Base-by-base conservation (phyloP, 2,329 filamentous ascomycete species). In the Fusarium sulawesiense region DNA sequence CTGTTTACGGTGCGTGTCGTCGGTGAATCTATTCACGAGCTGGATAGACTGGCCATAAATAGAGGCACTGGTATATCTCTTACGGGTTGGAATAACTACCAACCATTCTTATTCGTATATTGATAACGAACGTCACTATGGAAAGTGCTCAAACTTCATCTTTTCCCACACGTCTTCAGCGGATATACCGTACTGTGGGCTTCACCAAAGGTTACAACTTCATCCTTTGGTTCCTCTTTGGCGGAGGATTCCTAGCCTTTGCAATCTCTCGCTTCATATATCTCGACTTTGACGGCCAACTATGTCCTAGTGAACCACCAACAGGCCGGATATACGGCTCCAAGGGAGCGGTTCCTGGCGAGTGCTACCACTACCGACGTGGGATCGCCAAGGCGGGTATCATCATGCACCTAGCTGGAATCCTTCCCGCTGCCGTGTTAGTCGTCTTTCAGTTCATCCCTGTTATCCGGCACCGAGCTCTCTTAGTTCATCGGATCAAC, bases 171-270 rank as follows among this genome's bases (percentile, higher is more conserved):
- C 48, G 20, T 18, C 34, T 64, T 4, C 53, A 42, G 9, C 58
- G 58, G 7, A 49, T 85, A 20, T 85, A 84, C 72, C 77, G 79
- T 45, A 78, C 81, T 4, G 61, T 89, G 27, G 88, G 88, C 50
- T 90, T 90, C 78, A 76, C 78, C 4, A 86, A 85, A 71, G 81
- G 80, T 37, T 89, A 88, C 80, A 89, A 88, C 75, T 88, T 89
- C 68, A 68, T 80, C 40, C 79, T 90, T 4, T 90, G 83, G 76
- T 77, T 84, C 65, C 76, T 87, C 50, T 83, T 86, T 53, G 78
- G 74, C 41, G 84, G 84, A 5, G 78, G 79, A 2, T 77, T 75
- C 20, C 18, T 73, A 11, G 72, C 55, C 2, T 75, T 75, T 32
- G 44, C 66, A 11, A 54, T 70, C 20, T 62, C 73, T 42, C 70